These are phyloP conservation scores for Monilinia fructicola DNA, from an alignment of 2,329 filamentous ascomycete genomes.

Conservation along the genomic window DNA sequence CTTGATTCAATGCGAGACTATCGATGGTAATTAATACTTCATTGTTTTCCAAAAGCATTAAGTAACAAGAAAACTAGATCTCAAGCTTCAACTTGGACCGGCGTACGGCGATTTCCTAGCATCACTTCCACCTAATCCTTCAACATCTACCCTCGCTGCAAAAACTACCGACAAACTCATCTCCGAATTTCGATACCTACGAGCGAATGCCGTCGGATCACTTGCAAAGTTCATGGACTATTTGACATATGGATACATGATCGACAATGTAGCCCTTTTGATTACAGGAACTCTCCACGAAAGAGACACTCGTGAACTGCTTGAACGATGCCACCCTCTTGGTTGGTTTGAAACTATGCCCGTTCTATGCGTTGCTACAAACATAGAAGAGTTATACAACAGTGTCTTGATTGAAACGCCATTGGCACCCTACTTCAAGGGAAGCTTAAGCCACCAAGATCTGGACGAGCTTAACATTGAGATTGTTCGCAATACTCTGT, in stretches of 20 bases:
- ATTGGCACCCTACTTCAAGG: conserved; percentile 95
- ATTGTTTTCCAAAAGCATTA: not conserved
- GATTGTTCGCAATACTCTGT: conserved; percentile 96
- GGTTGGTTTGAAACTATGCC: conserved; percentile 99
- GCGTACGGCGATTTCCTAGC: conserved; percentile 97
- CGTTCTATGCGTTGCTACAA: conserved; percentile 94
- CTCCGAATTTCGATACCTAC: conserved; percentile 93
- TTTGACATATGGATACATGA: conserved; percentile 99
- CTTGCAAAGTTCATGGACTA: conserved; percentile 97
- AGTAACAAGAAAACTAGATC: conserved; percentile 58
- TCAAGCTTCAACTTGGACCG: conserved; percentile 95
- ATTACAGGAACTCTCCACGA: conserved; percentile 98
- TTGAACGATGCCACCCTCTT: conserved; percentile 93
- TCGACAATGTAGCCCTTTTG: conserved; percentile 96
- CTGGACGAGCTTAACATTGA: conserved; percentile 99
- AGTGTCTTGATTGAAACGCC: conserved; percentile 96
- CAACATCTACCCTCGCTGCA: conserved; percentile 88
- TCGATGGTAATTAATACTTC: conserved; percentile 67
- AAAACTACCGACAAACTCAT: conserved; percentile 99
- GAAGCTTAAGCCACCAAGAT: conserved; percentile 91
- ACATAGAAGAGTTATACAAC: conserved; percentile 98
- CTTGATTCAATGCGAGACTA: conserved; percentile 94
- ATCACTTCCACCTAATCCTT: conserved; percentile 90
- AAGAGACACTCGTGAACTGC: conserved; percentile 89
- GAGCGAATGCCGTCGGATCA: conserved; percentile 88